Evolutionary conservation across 768 basidiomycete genomes (phyloP), one percentile per base, ranked within the genome.

Genomic region (Trametes cubensis): DNA sequence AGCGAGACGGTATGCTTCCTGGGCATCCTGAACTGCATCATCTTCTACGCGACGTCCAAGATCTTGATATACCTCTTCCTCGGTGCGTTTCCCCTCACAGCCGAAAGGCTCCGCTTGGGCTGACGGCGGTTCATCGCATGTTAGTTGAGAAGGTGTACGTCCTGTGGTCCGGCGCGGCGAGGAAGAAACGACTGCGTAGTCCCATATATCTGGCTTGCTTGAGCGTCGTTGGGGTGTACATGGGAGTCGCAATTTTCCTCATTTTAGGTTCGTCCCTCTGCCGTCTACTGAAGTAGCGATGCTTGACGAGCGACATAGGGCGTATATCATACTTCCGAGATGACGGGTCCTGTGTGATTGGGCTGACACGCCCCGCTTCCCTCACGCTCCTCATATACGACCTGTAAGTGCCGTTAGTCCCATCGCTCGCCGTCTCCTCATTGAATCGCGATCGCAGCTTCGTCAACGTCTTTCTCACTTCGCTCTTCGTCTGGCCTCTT

Each of bases 11-110:
- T 77, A 1, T 84, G 83, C 67, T 69, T 75, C 4, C 65, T 77
- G 10, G 81, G 77, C 3, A 79, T 83, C 52, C 75, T 78, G 56
- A 68, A 78, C 28, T 82, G 80, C 68, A 76, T 82, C 50, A 59
- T 68, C 3, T 71, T 80, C 61, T 81, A 80, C 61, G 72, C 76
- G 0, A 69, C 75, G 13, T 76, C 79, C 6, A 81, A 83, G 62
- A 55, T 82, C 8, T 74, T 82, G 44, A 78, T 83, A 6, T 84
- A 83, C 63, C 70, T 75, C 6, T 83, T 82, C 65, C 74, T 83
- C 26, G 74, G 76, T 72, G 53, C 52, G 67, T 13, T 57, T 41
- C 38, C 14, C 21, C 47, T 34, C 20, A 8, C 46, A 13, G 14
- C 3, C 6, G 5, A 6, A 17, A 4, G 14, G 23, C 6, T 26